Base-by-base conservation (phyloP, 495 filamentous ascomycete genomes). In the Trichocladium uniseriatum region DNA sequence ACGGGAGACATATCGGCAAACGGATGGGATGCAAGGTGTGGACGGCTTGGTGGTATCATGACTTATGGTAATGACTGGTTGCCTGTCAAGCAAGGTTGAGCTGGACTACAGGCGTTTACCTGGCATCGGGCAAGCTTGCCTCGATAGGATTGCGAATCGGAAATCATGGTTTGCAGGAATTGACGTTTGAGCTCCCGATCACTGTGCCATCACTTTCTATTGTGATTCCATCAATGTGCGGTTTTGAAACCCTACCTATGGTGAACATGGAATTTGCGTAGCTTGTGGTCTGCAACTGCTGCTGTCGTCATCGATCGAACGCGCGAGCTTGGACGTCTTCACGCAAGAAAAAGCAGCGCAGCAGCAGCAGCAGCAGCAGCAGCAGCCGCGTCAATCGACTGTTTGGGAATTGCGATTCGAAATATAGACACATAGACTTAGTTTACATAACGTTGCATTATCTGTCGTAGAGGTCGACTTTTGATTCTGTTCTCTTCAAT, bases 31-130 rank as follows among this genome's bases (percentile, higher is more conserved):
- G 51, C 45, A 47, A 13, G 38, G 45, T 31, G 51, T 43, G 51
- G 51, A 47, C 21, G 46, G 48, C 39, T 53, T 40, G 60, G 48
- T 57, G 56, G 54, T 53, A 52, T 48, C 42, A 54, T 45, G 52
- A 53, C 38, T 51, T 54, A 54, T 51, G 45, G 52, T 47, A 41
- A 42, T 55, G 54, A 53, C 52, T 58, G 62, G 51, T 62, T 62
- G 57, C 52, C 43, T 51, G 52, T 42, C 57, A 56, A 65, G 38
- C 16, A 39, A 56, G 59, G 60, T 63, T 61, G 62, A 57, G 55
- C 29, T 28, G 56, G 52, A 45, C 28, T n/a, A 43, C 42, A 43
- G 29, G 49, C 45, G 57, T 57, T 61, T 58, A n/a, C 49, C 35
- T 38, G 55, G 48, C 24, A 58, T 45, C 43, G 52, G 51, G 57